Conservation (phyloP, 768 basidiomycete genomes). For the Rhizopogon vulgaris region DNA sequence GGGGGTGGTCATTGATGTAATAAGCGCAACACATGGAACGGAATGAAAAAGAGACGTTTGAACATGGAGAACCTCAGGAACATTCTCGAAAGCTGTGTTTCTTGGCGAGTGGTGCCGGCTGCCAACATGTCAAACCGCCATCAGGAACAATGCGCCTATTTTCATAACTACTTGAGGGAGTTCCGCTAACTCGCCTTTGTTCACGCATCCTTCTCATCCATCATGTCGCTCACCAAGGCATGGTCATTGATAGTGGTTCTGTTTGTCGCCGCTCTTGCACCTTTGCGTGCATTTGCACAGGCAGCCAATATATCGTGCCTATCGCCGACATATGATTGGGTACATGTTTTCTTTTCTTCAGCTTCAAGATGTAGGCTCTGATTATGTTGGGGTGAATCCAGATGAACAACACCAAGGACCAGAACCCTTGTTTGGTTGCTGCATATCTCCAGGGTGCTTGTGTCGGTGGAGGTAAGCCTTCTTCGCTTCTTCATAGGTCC, state of each 20-base stretch:
- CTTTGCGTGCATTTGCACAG: constrained; percentile 15
- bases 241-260: constrained; percentile 16
- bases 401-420: constrained; percentile 37
- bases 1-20: no score
- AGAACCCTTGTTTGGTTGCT: constrained; percentile 43
- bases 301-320: constrained; percentile 16
- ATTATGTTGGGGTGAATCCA: constrained; percentile 1
- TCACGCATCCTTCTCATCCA: constrained; percentile 3
- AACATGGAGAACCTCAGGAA: no score
- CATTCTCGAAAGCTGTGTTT: no score
- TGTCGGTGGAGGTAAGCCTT: constrained; percentile 33
- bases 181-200: neutral
- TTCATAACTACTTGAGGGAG: neutral
- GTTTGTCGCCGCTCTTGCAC: constrained; percentile 12
- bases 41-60: no score
- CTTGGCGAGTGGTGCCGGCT: neutral
- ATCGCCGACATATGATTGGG: constrained; percentile 19
- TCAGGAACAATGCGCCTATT: constrained; percentile 7
- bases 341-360: constrained; percentile 5
- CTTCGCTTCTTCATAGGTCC: constrained; percentile 1
- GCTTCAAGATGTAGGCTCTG: neutral
- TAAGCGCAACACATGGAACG: no score
- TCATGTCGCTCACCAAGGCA: constrained; percentile 3
- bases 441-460: constrained; percentile 39
- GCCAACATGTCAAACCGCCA: constrained; percentile 5